A percentile compares a stretch with the other conserved stretches of the same genome.
These are phyloP conservation scores for Apium graveolens DNA, from an alignment of 129 eudicot species.

Conservation along the genomic window DNA sequence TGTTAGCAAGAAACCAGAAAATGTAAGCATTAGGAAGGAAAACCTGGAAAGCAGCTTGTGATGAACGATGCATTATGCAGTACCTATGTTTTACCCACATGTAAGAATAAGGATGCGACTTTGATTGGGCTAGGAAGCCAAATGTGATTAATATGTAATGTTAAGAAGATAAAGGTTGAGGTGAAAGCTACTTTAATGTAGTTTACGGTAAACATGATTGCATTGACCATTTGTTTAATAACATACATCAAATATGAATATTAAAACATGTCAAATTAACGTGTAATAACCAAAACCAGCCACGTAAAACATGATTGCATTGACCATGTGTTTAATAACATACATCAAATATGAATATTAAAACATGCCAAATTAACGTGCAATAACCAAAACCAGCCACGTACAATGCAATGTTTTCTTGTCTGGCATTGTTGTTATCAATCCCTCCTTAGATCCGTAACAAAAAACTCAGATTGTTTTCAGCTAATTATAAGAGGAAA, in stretches of 20 bases:
- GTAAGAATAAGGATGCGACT: background rate
- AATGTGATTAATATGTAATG: too few relatives aligned
- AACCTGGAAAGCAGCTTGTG: background rate
- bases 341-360: background rate
- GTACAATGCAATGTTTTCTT: background rate
- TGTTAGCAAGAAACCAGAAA: background rate
- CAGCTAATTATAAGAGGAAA: background rate
- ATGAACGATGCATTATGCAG: background rate
- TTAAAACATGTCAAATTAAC: background rate
- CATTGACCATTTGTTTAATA: background rate
- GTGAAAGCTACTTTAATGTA: background rate
- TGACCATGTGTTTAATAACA: background rate
- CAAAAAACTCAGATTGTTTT: background rate
- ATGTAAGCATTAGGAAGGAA: background rate
- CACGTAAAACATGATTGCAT: background rate
- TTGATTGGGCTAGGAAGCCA: background rate
- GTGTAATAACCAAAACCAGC: background rate
- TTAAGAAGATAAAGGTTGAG: background rate
- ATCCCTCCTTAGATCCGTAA: background rate
- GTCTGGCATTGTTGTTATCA: background rate
- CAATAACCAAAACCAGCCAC: background rate
- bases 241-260: background rate
- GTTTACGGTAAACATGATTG: background rate
- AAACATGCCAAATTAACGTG: background rate
- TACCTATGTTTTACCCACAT: background rate